phyloP scores from a whole-genome alignment of 495 filamentous ascomycete genomes.

The Talaromyces wortmannii region DNA sequence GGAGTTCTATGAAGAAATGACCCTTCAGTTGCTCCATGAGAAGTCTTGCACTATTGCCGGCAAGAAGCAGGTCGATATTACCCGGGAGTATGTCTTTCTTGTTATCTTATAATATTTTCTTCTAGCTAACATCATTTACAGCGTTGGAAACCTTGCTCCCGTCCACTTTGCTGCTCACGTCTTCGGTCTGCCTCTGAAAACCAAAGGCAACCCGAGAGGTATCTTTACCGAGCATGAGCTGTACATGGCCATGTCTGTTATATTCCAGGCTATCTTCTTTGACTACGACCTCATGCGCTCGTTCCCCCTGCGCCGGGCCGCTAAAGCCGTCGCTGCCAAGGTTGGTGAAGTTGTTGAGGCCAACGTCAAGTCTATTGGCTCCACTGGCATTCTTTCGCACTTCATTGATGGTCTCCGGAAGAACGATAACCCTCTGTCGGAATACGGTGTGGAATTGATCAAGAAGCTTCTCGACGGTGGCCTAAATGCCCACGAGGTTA shows the following conservation, averaged over 20 bases:
- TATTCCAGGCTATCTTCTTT: constrained; percentile 54
- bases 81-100: constrained; percentile 49
- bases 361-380: constrained; percentile 59
- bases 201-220: constrained; percentile 57
- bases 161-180: constrained; percentile 66
- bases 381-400: constrained; percentile 46
- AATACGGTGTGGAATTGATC: constrained; percentile 66
- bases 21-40: constrained; percentile 54
- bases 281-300: constrained; percentile 47
- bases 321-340: constrained; percentile 53
- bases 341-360: constrained; percentile 54
- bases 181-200: constrained; percentile 70
- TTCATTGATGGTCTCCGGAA: constrained; percentile 50
- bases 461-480: constrained; percentile 62
- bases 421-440: constrained; percentile 46
- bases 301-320: constrained; percentile 52
- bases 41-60: constrained; percentile 54
- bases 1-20: constrained; percentile 54
- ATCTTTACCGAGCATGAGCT: constrained; percentile 75
- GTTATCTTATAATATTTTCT: background rate
- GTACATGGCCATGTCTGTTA: constrained; percentile 64
- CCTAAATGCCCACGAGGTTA: constrained; percentile 57
- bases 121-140: constrained; percentile 4
- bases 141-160: constrained; percentile 64
- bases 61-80: constrained; percentile 65